Evolutionary conservation across 1,139 yeast genomes (phyloP).

Genomic region (Meyerozyma carpophila): DNA sequence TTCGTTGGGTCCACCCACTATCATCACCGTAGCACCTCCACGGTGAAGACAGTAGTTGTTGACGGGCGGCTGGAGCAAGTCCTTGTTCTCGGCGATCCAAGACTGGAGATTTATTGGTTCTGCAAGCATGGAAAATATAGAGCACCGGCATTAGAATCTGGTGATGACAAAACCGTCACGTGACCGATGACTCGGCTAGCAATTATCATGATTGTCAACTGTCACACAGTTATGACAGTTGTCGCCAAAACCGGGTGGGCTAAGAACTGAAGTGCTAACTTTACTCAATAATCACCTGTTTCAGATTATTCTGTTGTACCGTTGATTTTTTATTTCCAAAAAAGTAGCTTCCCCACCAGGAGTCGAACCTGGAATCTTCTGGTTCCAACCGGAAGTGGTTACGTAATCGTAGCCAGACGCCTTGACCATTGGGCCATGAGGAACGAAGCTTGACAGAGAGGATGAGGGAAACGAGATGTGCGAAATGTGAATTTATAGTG

Average conservation of each 20-base stretch:
- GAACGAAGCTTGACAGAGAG: conserved; percentile 41
- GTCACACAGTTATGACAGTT: too few species aligned
- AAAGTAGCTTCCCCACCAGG: conserved; percentile 84
- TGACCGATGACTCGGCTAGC: not conserved
- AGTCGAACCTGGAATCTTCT: conserved; percentile 86
- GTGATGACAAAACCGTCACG: not conserved
- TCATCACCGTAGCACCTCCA: conserved; percentile 92
- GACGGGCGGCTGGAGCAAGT: conserved; percentile 83
- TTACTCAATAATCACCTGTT: too few species aligned
- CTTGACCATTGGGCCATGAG: conserved; percentile 93
- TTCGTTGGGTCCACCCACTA: conserved; percentile 92
- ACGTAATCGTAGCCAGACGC: conserved; percentile 81
- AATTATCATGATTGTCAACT: too few species aligned
- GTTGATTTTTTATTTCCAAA: conserved; percentile 11
- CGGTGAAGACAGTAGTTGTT: conserved; percentile 85
- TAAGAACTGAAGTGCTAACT: too few species aligned
- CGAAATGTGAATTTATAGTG: not conserved
- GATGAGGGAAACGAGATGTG: not conserved
- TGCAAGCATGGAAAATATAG: conserved; percentile 43
- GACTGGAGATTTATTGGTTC: conserved; percentile 69
- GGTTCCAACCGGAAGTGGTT: conserved; percentile 34
- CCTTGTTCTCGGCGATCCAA: conserved; percentile 76
- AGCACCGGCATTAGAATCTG: not conserved
- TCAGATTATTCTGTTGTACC: too few species aligned
- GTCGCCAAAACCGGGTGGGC: too few species aligned